Evolutionary conservation across 2,329 filamentous ascomycete genomes (phyloP).

Genomic region (Daldinia sp.): DNA sequence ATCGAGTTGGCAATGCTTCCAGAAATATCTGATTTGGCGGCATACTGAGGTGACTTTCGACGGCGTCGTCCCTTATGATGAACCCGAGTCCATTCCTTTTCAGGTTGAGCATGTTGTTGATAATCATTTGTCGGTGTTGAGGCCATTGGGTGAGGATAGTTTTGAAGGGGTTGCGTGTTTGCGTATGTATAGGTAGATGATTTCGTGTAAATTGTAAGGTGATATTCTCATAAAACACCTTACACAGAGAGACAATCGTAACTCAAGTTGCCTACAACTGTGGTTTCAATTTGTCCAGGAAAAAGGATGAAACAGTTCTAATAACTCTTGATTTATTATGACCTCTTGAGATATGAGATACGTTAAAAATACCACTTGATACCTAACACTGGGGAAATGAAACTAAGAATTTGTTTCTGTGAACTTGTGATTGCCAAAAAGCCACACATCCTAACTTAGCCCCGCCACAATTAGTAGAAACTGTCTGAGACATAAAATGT

Average conservation of each 20-base stretch:
- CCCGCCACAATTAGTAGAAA: neutral
- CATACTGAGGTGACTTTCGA: neutral
- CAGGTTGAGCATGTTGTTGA: constrained; percentile 13
- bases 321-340: neutral
- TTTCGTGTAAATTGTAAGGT: neutral
- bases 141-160: constrained; percentile 14
- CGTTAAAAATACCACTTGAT: neutral
- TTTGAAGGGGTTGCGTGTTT: neutral
- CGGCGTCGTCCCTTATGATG: constrained; percentile 40
- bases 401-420: too few species aligned
- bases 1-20: constrained; percentile 1
- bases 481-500: too few species aligned
- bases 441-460: neutral
- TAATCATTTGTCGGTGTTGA: constrained; percentile 3
- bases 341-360: neutral
- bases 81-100: constrained; percentile 45
- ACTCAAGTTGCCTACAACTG: neutral
- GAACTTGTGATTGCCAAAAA: neutral
- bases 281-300: neutral
- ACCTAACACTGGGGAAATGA: neutral
- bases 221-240: neutral
- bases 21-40: neutral
- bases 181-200: neutral
- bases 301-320: too few species aligned
- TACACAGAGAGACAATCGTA: neutral